Conservation (phyloP, 768 basidiomycete genomes). For the Calocybe gangraenosa region DNA sequence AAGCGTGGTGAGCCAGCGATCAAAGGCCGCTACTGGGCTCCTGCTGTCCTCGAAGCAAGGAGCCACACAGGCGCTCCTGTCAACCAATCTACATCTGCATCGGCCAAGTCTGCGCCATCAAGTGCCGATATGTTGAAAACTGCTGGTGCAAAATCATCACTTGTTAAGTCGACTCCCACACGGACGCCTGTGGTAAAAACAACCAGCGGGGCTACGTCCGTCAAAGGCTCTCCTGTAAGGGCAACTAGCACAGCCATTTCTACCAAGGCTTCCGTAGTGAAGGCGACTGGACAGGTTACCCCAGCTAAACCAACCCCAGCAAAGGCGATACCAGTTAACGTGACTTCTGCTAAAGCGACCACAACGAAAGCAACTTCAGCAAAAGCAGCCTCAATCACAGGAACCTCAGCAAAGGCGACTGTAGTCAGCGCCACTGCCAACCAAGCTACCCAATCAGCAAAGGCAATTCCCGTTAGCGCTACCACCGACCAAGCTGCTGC, state of each 20-base stretch:
- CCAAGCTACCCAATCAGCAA: too few species aligned
- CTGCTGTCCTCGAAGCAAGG: neutral
- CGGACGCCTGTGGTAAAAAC: neutral
- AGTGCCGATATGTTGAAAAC: too few species aligned
- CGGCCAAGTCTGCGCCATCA: neutral
- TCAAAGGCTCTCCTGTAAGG: neutral
- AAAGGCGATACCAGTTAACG: constrained; percentile 1
- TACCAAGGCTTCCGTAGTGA: neutral
- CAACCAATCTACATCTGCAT: neutral
- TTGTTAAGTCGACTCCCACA: neutral
- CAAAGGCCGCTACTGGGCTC: constrained; percentile 7
- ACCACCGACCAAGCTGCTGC: neutral
- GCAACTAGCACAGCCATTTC: neutral
- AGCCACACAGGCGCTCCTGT: neutral
- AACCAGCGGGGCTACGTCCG: neutral
- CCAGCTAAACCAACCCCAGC: neutral
- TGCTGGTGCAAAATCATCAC: neutral
- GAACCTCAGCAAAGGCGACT: too few species aligned
- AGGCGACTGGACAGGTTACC: neutral
- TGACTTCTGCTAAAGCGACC: neutral
- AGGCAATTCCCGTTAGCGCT: too few species aligned
- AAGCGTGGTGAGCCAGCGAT: constrained; percentile 2
- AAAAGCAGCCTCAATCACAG: too few species aligned
- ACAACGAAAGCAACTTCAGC: neutral
- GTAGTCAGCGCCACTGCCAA: too few species aligned